Evolutionary conservation across 2,329 filamentous ascomycete genomes (phyloP).

Genomic region (Dactylella cylindrospora): DNA sequence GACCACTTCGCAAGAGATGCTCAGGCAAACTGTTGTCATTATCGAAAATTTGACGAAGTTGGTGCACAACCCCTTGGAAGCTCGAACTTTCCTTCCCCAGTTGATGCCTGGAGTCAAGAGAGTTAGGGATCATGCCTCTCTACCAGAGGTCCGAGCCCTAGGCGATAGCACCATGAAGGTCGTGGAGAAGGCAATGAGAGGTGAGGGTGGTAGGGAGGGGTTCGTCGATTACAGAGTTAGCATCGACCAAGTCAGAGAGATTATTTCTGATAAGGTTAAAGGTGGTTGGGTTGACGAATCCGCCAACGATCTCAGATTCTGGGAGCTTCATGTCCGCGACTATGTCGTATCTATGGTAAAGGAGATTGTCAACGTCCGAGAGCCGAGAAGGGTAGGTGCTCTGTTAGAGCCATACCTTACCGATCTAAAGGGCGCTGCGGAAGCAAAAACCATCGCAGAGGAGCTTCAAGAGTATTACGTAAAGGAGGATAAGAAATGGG

Average conservation of each 20-base stretch:
- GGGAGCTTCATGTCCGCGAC: slow-evolving; percentile 57
- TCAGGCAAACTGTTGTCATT: slow-evolving; percentile 93
- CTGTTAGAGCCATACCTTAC: slow-evolving; percentile 75
- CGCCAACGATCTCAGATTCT: slow-evolving; percentile 53
- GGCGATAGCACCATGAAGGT: slow-evolving; percentile 78
- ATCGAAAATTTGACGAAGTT: slow-evolving; percentile 98
- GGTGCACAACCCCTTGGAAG: slow-evolving; percentile 93
- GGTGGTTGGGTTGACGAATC: slow-evolving; percentile 51
- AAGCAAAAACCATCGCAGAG: slow-evolving; percentile 65
- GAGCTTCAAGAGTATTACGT: slow-evolving; percentile 76
- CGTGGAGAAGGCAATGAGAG: slow-evolving; percentile 89
- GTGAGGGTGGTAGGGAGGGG: slow-evolving; percentile 61
- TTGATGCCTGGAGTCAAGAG: slow-evolving; percentile 88
- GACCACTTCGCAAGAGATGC: slow-evolving; percentile 85
- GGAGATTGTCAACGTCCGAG: slow-evolving; percentile 82
- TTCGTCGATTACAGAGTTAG: slow-evolving; percentile 53
- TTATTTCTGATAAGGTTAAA: slow-evolving; percentile 16
- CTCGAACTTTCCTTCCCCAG: slow-evolving; percentile 90
- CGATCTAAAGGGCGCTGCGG: slow-evolving; percentile 65
- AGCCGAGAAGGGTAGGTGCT: slow-evolving; percentile 69
- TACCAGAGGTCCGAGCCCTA: slow-evolving; percentile 91
- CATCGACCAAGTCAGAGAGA: slow-evolving; percentile 46
- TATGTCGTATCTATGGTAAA: slow-evolving; percentile 84
- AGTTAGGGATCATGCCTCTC: slow-evolving; percentile 81
- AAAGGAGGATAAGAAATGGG: slow-evolving; percentile 68